Base-by-base conservation (phyloP, 352 stramenopile genomes). In the Phytophthora crassamura region DNA sequence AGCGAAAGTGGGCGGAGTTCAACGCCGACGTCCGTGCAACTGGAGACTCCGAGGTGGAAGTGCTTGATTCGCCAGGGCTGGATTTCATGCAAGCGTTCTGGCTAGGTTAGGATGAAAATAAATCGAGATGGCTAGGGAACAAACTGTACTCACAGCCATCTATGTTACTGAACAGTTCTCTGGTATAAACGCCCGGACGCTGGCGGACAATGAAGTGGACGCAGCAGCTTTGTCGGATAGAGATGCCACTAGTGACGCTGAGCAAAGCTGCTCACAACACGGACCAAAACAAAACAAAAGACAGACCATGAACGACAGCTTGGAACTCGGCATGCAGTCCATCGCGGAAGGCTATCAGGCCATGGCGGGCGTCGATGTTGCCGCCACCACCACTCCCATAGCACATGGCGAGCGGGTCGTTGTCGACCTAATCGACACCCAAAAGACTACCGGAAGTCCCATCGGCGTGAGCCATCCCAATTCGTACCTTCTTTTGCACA, bases 271-370 rank as follows among this genome's bases (percentile, higher is more conserved):
- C n/a, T n/a, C n/a, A n/a, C n/a, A n/a, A n/a, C n/a, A n/a, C n/a
- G n/a, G n/a, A n/a, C n/a, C n/a, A n/a, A n/a, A n/a, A n/a, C n/a
- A n/a, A n/a, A 51, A 60, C 7, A 50, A 38, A 18, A 39, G 39
- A 1, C 50, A 60, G n/a, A 45, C 52, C n/a, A 50, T 60, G 11
- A 32, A 11, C 10, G 40, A 45, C 30, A 51, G 28, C 9, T 51
- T 60, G 14, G 52, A 60, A 14, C 42, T 51, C 11, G 32, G 39
- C 18, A 60, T 52, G 52, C 52, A 51, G 14, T 60, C 40, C 14
- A 50, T 60, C 38, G 32, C 52, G 2, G 32, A 51, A 12, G 52
- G 52, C n/a, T 51, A 43, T 41, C 41, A 60, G n/a, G 40, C 52
- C 5, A 51, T 60, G 52, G 40, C 52, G n/a, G 3, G 52, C 40